phyloP scores from a whole-genome alignment of 768 basidiomycete genomes.

The Phylloporus scabripes region DNA sequence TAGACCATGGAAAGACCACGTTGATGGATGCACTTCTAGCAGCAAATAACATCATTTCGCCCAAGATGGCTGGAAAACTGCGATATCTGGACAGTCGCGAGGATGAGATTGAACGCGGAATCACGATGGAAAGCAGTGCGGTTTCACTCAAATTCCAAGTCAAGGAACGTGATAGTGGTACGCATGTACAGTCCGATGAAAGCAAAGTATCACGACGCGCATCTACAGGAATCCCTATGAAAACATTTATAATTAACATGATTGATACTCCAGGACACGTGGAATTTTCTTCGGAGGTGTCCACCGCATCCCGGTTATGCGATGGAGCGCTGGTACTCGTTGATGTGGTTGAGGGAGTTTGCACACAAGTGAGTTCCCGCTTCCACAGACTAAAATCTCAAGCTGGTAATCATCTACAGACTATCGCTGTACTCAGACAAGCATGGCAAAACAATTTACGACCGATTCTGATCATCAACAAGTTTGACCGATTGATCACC shows the following conservation, averaged over 20 bases:
- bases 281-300: conserved; percentile 97
- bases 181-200: conserved; percentile 20
- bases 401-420: conserved; percentile 42
- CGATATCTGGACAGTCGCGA: conserved; percentile 93
- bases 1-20: conserved; percentile 96
- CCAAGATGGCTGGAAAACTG: conserved; percentile 92
- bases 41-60: conserved; percentile 95
- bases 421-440: conserved; percentile 90
- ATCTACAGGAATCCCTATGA: conserved; percentile 48
- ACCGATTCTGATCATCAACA: conserved; percentile 95
- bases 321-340: conserved; percentile 95
- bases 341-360: conserved; percentile 96
- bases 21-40: conserved; percentile 93
- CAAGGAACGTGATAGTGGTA: conserved; percentile 61
- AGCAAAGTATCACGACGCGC: conserved; percentile 29
- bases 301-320: conserved; percentile 86
- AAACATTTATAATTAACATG: conserved; percentile 85
- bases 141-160: conserved; percentile 87
- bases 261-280: conserved; percentile 99
- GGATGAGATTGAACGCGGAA: conserved; percentile 96
- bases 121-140: conserved; percentile 98
- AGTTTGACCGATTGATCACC: conserved; percentile 89
- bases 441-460: conserved; percentile 86
- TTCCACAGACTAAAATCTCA: neutral
- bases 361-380: conserved; percentile 73